Evolutionary conservation across 1,284 basidiomycete genomes (phyloP), one percentile per base, ranked within the genome.

Genomic region (Cutaneotrichosporon spelunceum): DNA sequence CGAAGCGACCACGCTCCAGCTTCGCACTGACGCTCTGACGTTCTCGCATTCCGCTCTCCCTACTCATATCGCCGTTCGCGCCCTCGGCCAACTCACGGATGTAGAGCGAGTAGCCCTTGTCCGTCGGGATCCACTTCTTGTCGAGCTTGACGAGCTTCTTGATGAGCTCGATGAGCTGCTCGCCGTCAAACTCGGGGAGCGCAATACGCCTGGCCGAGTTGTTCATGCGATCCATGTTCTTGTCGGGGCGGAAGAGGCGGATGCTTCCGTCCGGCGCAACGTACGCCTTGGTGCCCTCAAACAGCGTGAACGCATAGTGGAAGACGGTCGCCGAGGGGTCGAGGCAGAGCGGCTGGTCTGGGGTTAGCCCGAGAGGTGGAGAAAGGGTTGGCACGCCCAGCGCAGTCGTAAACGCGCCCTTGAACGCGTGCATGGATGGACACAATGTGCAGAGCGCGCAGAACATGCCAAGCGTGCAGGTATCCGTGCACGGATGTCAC

Each of bases 211-310:
- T 66, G 1, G 79, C 79, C 39, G 76, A 75, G 23, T 73, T 76
- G 77, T 83, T 83, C 83, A 85, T 83, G 56, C 84, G 74, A 57
- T 78, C 79, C 94, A 99, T 98, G 82, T 99, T 99, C 88, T 94
- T 95, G 76, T 99, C 93, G 1, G 96, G 96, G 56, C 96, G 83
- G 84, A 99, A 99, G 64, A 99, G 80, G 14, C 91, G 87, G 14
- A 96, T 85, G 56, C 85, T 86, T 24, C 90, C 93, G 53, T 87
- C 82, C 56, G 85, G 81, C 68, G 90, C 87, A 60, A 88, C 84
- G 81, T 98, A 99, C 0, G 94, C 95, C 78, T 99, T 99, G 85
- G 97, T 86, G 26, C 95, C 95, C 77, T 99, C 95, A 72, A 99
- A 99, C 61, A 83, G 74, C 48, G 80, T 81, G 59, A 82, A 81